phyloP scores from a whole-genome alignment of 164 flowering plant genomes.

The Nymphaea colorata region DNA sequence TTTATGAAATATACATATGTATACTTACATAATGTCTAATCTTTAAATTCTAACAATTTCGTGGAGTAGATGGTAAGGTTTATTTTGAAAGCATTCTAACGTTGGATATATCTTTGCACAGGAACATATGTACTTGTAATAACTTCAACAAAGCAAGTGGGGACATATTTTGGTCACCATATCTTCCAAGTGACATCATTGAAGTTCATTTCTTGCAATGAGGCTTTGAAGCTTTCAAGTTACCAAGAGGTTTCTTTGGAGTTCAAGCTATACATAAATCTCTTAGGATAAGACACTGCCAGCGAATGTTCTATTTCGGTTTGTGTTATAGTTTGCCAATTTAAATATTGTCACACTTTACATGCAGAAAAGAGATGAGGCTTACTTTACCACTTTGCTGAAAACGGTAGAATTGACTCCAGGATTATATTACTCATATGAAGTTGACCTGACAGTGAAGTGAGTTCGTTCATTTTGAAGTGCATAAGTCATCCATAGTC shows the following conservation, averaged over 20 bases:
- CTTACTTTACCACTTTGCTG: constrained; percentile 73
- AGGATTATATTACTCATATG: constrained; percentile 87
- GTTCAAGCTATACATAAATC: background rate
- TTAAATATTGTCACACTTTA: background rate
- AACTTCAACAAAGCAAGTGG: constrained; percentile 76
- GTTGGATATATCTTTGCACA: constrained; percentile 7
- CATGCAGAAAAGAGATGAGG: constrained; percentile 83
- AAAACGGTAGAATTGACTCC: constrained; percentile 80
- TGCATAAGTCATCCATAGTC: background rate
- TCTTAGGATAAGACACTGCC: background rate
- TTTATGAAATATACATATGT: too few relatives aligned
- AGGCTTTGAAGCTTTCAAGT: constrained; percentile 41
- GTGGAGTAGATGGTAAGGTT: too few relatives aligned
- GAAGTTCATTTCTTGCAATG: constrained; percentile 75
- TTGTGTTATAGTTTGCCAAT: background rate
- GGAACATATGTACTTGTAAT: constrained; percentile 73
- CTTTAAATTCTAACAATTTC: too few relatives aligned
- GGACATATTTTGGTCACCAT: constrained; percentile 64
- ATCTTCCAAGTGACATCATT: constrained; percentile 63
- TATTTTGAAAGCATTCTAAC: too few relatives aligned
- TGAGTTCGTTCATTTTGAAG: constrained; percentile 9
- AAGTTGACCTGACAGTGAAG: constrained; percentile 80
- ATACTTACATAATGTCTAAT: too few relatives aligned
- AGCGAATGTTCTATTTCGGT: background rate
- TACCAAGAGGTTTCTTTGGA: constrained; percentile 55